Evolutionary conservation across 1,284 basidiomycete species (phyloP).

Genomic region (Microbotryum lychnidis-dioicae): DNA sequence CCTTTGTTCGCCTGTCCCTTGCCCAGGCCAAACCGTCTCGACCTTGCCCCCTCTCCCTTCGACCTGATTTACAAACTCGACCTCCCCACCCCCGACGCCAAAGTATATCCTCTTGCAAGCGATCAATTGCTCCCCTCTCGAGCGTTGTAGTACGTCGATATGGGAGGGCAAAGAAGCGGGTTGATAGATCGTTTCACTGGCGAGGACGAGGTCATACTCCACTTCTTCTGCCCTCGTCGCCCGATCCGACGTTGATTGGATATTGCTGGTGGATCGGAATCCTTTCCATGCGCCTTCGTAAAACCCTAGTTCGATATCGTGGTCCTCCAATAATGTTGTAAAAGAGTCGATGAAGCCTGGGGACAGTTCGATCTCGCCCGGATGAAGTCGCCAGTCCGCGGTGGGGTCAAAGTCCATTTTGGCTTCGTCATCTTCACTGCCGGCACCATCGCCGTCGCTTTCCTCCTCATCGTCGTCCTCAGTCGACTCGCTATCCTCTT

Average conservation of each 20-base stretch:
- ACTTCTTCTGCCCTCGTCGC: slow-evolving; percentile 13
- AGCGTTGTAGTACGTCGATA: no score
- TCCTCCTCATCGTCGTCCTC: no score
- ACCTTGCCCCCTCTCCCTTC: slow-evolving; percentile 41
- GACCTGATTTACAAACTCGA: slow-evolving; percentile 59
- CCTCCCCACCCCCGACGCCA: slow-evolving; percentile 84
- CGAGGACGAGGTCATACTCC: slow-evolving; percentile 65
- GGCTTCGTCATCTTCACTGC: no score
- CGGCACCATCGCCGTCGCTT: no score
- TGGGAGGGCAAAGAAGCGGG: background rate
- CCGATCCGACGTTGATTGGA: slow-evolving; percentile 51
- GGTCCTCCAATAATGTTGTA: slow-evolving; percentile 48
- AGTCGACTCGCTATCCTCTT: no score
- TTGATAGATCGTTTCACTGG: slow-evolving; percentile 53
- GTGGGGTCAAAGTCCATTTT: no score
- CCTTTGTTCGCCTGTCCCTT: slow-evolving; percentile 49
- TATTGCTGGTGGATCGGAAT: slow-evolving; percentile 13
- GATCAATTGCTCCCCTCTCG: slow-evolving; percentile 46
- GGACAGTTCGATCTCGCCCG: slow-evolving; percentile 56
- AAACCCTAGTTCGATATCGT: slow-evolving; percentile 60
- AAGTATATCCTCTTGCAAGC: slow-evolving; percentile 91
- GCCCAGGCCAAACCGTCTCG: slow-evolving; percentile 46
- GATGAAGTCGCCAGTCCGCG: slow-evolving; percentile 19
- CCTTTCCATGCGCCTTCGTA: slow-evolving; percentile 70
- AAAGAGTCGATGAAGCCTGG: slow-evolving; percentile 60